A percentile compares a stretch with the other conserved stretches of the same genome.
Conservation (phyloP, 441 rosid genomes). For the Francoa sonchifolia region DNA sequence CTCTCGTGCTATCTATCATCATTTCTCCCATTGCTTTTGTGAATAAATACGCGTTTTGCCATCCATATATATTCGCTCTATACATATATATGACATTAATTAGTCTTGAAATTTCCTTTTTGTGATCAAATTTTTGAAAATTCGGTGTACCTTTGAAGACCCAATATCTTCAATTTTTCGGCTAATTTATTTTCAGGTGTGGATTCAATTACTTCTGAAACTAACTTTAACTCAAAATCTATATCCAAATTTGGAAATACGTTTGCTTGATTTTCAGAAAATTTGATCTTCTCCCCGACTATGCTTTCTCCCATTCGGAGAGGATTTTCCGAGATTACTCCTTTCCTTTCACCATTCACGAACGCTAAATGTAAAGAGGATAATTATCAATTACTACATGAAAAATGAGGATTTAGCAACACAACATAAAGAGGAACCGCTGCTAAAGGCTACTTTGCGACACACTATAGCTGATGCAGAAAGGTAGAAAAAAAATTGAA, state of each 20-base stretch:
- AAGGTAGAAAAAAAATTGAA: no score
- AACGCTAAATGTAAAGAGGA: background rate
- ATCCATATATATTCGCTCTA: constrained; percentile 28
- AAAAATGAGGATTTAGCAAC: background rate
- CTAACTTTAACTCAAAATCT: background rate
- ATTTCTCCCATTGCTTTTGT: no score
- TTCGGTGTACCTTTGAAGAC: background rate
- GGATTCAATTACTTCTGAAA: constrained; percentile 2
- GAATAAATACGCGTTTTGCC: constrained; percentile 19
- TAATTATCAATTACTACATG: background rate
- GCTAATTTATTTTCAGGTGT: constrained; percentile 10
- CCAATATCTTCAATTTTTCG: constrained; percentile 1
- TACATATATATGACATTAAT: constrained; percentile 21
- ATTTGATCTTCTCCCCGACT: background rate
- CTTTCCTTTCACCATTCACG: background rate
- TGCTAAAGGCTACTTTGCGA: no score
- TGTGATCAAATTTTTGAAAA: background rate
- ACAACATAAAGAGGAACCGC: no score
- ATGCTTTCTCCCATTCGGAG: background rate
- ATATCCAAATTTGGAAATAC: background rate
- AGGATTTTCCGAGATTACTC: background rate
- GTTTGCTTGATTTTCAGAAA: background rate
- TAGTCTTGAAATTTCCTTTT: background rate
- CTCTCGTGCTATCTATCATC: no score
- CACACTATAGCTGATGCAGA: no score